Evolutionary conservation across 352 stramenopile genomes (phyloP).

Genomic region (Phytophthora pistaciae): DNA sequence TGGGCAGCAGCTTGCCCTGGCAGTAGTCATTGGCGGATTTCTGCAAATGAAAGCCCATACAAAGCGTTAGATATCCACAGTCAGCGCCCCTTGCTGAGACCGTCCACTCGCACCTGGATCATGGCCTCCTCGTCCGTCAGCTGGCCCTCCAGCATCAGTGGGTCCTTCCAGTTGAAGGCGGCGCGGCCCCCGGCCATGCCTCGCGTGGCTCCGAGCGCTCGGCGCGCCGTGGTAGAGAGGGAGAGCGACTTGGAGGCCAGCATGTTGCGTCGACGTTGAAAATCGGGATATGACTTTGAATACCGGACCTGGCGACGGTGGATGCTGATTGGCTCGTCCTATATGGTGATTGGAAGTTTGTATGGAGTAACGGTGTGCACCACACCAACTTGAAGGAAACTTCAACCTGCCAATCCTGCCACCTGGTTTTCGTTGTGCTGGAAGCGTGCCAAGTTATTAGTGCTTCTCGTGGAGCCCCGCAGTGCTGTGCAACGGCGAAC

Average conservation of each 20-base stretch:
- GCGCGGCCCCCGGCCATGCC: conserved; percentile 60
- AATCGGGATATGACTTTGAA: conserved; percentile 26
- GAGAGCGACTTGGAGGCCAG: conserved; percentile 36
- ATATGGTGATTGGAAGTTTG: conserved; percentile 42
- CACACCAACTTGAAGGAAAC: conserved; percentile 30
- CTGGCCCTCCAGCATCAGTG: conserved; percentile 75
- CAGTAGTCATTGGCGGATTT: conserved; percentile 95
- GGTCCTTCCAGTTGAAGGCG: conserved; percentile 86
- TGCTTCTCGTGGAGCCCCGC: background rate
- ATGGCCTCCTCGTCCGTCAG: conserved; percentile 93
- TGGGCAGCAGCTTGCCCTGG: conserved; percentile 93
- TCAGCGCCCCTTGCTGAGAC: conserved; percentile 5
- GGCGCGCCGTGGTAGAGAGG: conserved; percentile 23
- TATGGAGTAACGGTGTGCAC: conserved; percentile 10
- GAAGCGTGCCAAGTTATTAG: background rate
- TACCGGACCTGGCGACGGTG: background rate
- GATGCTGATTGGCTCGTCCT: conserved; percentile 43
- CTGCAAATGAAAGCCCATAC: conserved; percentile 33
- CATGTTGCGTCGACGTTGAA: conserved; percentile 38
- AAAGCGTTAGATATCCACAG: conserved; percentile 8
- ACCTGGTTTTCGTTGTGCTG: background rate
- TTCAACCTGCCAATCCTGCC: background rate
- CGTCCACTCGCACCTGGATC: conserved; percentile 73
- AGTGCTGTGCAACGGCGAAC: no score
- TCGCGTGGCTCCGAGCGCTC: conserved; percentile 36